A percentile compares a stretch with the other conserved stretches of the same genome.
Conservation (phyloP, 177 flowering plant species). For the Vitis hybrid region DNA sequence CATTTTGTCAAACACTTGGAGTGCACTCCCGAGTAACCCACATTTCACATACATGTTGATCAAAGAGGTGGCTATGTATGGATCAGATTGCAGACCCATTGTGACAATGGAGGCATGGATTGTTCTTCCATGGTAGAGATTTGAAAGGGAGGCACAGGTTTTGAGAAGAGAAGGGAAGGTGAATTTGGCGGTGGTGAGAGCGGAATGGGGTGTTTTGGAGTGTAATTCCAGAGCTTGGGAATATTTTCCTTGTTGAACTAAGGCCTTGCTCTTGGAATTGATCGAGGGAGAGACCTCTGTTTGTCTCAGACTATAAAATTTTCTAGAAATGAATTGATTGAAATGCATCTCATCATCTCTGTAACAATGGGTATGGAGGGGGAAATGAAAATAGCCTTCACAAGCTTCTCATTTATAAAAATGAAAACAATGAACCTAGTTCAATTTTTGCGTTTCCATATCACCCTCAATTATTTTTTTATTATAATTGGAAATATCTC, state of each 20-base stretch:
- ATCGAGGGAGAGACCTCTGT: conserved; percentile 1
- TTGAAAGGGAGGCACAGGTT: conserved; percentile 42
- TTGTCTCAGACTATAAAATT: conserved; percentile 8
- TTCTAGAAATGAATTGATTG: conserved; percentile 10
- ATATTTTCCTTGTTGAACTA: conserved; percentile 38
- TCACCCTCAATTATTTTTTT: background rate
- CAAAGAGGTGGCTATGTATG: conserved; percentile 47
- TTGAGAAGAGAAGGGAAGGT: conserved; percentile 64
- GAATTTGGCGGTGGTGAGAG: conserved; percentile 29
- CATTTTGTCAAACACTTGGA: conserved; percentile 47
- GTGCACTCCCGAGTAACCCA: conserved; percentile 43
- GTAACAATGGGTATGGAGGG: background rate
- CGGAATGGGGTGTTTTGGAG: conserved; percentile 16
- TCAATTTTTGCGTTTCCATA: background rate
- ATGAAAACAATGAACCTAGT: conserved; percentile 11
- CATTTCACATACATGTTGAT: conserved; percentile 57
- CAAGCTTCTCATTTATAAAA: conserved; percentile 10
- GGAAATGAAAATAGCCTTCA: background rate
- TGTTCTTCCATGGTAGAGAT: conserved; percentile 38
- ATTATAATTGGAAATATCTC: too few species aligned
- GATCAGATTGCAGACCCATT: conserved; percentile 45
- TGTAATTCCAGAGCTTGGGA: conserved; percentile 38
- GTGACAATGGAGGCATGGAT: conserved; percentile 42
- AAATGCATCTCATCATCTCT: conserved; percentile 22
- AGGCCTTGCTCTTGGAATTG: conserved; percentile 30